Evolutionary conservation across 208 protist species (phyloP).

Genomic region (Trypanosoma scelopori): DNA sequence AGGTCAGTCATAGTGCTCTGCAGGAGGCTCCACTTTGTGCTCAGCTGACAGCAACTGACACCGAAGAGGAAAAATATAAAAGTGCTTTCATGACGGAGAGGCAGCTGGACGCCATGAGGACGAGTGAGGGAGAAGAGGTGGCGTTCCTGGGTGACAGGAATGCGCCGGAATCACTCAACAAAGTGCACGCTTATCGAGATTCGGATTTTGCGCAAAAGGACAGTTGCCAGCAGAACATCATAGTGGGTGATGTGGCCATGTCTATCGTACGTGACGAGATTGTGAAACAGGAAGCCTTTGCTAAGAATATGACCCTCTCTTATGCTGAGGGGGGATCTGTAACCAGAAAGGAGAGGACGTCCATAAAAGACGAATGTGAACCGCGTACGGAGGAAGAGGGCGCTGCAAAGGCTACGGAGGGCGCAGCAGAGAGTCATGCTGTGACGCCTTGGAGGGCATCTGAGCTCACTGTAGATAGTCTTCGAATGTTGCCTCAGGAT

Average conservation of each 20-base stretch:
- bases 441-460: too few species aligned
- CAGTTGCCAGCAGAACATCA: not conserved
- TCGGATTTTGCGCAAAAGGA: not conserved
- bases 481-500: not conserved
- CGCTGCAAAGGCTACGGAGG: not conserved
- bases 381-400: not conserved
- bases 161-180: not conserved
- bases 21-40: not conserved
- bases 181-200: not conserved
- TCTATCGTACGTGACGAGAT: not conserved
- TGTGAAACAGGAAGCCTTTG: not conserved
- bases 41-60: not conserved
- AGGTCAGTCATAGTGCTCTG: not conserved
- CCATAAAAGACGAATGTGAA: too few species aligned
- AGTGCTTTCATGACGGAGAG: too few species aligned
- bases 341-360: too few species aligned
- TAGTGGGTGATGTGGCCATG: conserved; percentile 1
- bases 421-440: not conserved
- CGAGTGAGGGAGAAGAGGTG: not conserved
- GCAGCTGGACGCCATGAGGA: not conserved
- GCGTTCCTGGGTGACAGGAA: not conserved
- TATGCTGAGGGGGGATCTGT: too few species aligned
- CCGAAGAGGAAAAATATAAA: not conserved
- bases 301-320: not conserved
- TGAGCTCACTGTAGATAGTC: not conserved